phyloP scores from a whole-genome alignment of 2,329 filamentous ascomycete species.

The Hypomyces rosellus region DNA sequence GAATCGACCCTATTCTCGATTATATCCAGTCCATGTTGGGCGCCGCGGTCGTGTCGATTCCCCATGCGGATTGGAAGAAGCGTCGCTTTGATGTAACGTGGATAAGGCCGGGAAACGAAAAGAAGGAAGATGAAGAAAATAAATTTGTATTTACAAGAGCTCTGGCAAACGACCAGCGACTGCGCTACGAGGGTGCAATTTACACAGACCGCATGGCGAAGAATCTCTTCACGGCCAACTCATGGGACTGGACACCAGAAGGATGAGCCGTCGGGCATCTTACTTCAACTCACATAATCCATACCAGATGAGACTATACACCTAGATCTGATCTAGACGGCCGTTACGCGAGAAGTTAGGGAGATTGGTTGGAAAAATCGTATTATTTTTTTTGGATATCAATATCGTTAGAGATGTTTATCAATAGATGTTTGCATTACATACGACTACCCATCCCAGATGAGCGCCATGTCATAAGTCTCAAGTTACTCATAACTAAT shows the following conservation, averaged over 20 bases:
- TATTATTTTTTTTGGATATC: too few species aligned
- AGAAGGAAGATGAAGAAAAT: slow-evolving; percentile 13
- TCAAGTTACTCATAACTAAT: too few species aligned
- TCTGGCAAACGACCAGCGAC: slow-evolving; percentile 42
- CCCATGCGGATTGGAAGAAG: slow-evolving; percentile 41
- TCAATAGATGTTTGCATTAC: too few species aligned
- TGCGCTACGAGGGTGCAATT: slow-evolving; percentile 43
- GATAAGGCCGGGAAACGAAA: slow-evolving; percentile 19
- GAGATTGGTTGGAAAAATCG: too few species aligned
- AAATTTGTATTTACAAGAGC: slow-evolving; percentile 46
- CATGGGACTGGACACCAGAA: slow-evolving; percentile 57
- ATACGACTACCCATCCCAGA: too few species aligned
- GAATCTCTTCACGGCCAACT: slow-evolving; percentile 48
- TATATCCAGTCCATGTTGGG: slow-evolving; percentile 54
- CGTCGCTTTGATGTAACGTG: slow-evolving; percentile 36
- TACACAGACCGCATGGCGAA: slow-evolving; percentile 46
- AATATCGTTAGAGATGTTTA: too few species aligned
- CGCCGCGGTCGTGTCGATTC: slow-evolving; percentile 37
- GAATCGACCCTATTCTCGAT: slow-evolving; percentile 60
- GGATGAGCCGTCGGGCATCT: background rate
- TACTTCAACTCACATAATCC: too few species aligned
- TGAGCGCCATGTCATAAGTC: too few species aligned
- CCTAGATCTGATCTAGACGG: too few species aligned
- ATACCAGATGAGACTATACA: too few species aligned
- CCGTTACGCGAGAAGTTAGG: too few species aligned